Evolutionary conservation across 1,284 basidiomycete species (phyloP).

Genomic region (Leccinum pachyderme): DNA sequence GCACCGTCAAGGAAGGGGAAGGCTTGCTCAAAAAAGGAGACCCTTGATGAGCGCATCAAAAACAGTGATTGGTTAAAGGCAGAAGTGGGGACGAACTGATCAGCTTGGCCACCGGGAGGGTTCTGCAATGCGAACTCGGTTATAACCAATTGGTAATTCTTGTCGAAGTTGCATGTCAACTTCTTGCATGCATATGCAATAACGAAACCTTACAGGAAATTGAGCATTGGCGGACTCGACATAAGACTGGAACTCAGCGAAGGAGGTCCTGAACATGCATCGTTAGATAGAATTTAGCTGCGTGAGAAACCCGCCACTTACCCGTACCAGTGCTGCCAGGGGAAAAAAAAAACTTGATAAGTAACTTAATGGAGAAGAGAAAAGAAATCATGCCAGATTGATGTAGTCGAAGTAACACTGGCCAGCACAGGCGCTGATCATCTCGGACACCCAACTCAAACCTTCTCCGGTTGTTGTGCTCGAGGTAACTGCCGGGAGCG

Average conservation of each 20-base stretch:
- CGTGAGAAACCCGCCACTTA: slow-evolving; percentile 4
- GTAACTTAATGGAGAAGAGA: background rate
- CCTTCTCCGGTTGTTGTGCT: slow-evolving; percentile 30
- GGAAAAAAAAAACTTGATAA: background rate
- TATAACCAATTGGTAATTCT: slow-evolving; percentile 25
- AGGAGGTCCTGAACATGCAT: slow-evolving; percentile 16
- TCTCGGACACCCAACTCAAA: slow-evolving; percentile 35
- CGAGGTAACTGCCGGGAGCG: slow-evolving; percentile 36
- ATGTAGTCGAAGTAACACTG: slow-evolving; percentile 34
- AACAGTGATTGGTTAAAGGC: background rate
- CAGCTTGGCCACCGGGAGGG: slow-evolving; percentile 33
- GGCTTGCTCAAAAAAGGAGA: slow-evolving; percentile 33
- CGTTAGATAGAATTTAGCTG: background rate
- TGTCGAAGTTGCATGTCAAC: slow-evolving; percentile 4
- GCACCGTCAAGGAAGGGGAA: slow-evolving; percentile 33
- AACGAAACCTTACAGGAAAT: slow-evolving; percentile 27
- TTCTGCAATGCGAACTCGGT: slow-evolving; percentile 35
- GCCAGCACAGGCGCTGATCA: slow-evolving; percentile 33
- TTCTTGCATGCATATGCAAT: background rate
- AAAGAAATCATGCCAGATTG: slow-evolving; percentile 26
- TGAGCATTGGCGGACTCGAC: slow-evolving; percentile 27
- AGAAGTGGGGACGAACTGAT: slow-evolving; percentile 26
- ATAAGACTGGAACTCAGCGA: slow-evolving; percentile 29
- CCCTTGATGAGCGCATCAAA: slow-evolving; percentile 19
- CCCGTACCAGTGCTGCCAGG: slow-evolving; percentile 36